A percentile compares a stretch with the other conserved stretches of the same genome.
Evolutionary conservation across 2,329 filamentous ascomycete genomes (phyloP).

Genomic region (Exophiala lecanii-corni): DNA sequence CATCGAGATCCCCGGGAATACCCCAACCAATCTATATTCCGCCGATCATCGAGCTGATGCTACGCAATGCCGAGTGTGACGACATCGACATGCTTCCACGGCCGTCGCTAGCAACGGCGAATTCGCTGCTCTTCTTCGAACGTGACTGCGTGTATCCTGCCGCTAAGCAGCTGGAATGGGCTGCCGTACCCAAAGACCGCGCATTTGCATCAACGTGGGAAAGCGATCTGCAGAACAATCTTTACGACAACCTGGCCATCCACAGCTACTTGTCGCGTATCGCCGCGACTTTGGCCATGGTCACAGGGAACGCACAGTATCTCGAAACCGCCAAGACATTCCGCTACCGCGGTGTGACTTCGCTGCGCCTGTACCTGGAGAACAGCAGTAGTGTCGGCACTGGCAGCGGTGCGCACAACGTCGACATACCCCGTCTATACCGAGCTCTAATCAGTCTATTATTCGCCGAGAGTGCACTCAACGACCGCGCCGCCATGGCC

Average conservation of each 20-base stretch:
- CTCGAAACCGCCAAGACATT: slow-evolving; percentile 2
- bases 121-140: slow-evolving; percentile 6
- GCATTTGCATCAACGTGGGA: slow-evolving; percentile 6
- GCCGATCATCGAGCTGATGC: not conserved
- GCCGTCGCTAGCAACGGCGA: not conserved
- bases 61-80: not conserved
- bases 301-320: slow-evolving; percentile 2
- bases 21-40: not conserved
- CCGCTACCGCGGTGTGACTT: slow-evolving; percentile 1
- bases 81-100: not conserved
- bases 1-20: too few relatives aligned
- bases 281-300: slow-evolving; percentile 4
- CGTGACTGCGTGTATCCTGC: slow-evolving; percentile 6
- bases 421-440: slow-evolving; percentile 5
- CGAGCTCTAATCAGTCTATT: slow-evolving; percentile 10
- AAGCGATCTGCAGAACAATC: slow-evolving; percentile 5
- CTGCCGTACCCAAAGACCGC: not conserved
- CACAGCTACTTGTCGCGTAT: slow-evolving; percentile 11
- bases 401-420: not conserved
- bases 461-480: slow-evolving; percentile 6
- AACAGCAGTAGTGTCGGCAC: not conserved
- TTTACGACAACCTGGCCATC: slow-evolving; percentile 9
- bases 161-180: slow-evolving; percentile 4
- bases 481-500: slow-evolving; percentile 1
- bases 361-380: slow-evolving; percentile 5